phyloP scores from a whole-genome alignment of 768 basidiomycete species.

The Imleria badia region DNA sequence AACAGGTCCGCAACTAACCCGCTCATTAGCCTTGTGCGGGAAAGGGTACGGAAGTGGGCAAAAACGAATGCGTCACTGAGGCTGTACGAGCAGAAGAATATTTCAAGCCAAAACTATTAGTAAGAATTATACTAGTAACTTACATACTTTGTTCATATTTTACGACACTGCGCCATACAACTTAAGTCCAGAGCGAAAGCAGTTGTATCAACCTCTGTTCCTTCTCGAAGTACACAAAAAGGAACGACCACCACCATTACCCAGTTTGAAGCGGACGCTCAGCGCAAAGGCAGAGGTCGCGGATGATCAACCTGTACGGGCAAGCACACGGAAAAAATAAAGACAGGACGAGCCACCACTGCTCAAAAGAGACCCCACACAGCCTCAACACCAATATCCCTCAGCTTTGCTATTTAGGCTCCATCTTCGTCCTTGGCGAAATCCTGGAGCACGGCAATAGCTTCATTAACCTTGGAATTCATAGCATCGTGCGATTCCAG shows the following conservation, averaged over 20 bases:
- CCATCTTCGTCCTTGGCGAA: constrained; percentile 53
- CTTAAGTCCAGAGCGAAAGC: constrained; percentile 37
- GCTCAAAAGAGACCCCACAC: constrained; percentile 35
- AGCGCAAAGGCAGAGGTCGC: constrained; percentile 38
- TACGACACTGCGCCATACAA: neutral
- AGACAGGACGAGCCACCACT: constrained; percentile 50
- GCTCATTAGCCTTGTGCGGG: constrained; percentile 8
- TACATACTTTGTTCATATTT: neutral
- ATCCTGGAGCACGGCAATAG: constrained; percentile 84
- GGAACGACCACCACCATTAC: constrained; percentile 55
- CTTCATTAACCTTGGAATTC: constrained; percentile 89
- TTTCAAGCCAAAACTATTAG: too few relatives aligned
- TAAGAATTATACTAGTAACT: too few relatives aligned
- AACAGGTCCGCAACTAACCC: constrained; percentile 45
- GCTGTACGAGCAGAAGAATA: too few relatives aligned
- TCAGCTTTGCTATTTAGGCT: neutral
- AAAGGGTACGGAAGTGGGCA: neutral
- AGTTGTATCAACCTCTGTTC: constrained; percentile 62
- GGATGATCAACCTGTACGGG: constrained; percentile 36
- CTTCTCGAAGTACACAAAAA: constrained; percentile 48
- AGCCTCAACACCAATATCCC: constrained; percentile 9
- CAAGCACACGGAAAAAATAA: constrained; percentile 37
- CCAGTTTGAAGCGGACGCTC: constrained; percentile 37
- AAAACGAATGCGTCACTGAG: neutral
- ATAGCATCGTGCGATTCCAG: constrained; percentile 81